Evolutionary conservation across 2,329 filamentous ascomycete genomes (phyloP), one percentile per base, ranked within the genome.

Genomic region (Plectosphaerella sp.): DNA sequence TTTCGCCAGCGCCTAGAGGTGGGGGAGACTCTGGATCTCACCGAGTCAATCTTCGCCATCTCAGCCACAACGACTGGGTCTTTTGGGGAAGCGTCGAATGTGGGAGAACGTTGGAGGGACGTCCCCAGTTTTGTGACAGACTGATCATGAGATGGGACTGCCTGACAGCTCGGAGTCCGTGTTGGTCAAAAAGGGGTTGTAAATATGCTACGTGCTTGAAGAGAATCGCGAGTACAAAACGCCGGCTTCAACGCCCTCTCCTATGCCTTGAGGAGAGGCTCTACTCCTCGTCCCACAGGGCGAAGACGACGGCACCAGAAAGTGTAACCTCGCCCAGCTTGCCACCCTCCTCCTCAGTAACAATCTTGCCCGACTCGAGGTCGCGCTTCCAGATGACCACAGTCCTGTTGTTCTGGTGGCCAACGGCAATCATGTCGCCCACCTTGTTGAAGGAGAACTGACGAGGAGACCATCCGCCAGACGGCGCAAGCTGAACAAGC

Each of bases 311-410:
- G 18, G 56, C 50, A 22, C 57, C 57, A 8, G 54, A 56, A 11
- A 59, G 47, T 16, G 47, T 37, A 16, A 50, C 55, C 16, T 54
- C 41, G 15, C 54, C 57, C 2, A 59, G 51, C 55, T 59, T 59
- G 25, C 57, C 57, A 20, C 57, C 57, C 16, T 59, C 54, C 33
- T 55, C 57, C 37, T 58, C 57, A 12, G 51, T 37, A 16, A 59
- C 25, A 39, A 56, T 56, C 54, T 56, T 56, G 48, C 54, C 54
- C 6, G 54, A 52, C 20, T 33, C 45, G 12, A 54, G 39, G 45
- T 56, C 54, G n/a, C 54, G 52, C 49, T 56, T 56, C 54, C 54
- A 56, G 52, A 56, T 51, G 49, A 54, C 50, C 18, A 56, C 54
- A 35, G 52, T 56, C 36, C 45, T 35, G 50, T 56, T 56, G 52